Base-by-base conservation (phyloP, 176 grass and related monocot species). In the Sorghum bicolor region DNA sequence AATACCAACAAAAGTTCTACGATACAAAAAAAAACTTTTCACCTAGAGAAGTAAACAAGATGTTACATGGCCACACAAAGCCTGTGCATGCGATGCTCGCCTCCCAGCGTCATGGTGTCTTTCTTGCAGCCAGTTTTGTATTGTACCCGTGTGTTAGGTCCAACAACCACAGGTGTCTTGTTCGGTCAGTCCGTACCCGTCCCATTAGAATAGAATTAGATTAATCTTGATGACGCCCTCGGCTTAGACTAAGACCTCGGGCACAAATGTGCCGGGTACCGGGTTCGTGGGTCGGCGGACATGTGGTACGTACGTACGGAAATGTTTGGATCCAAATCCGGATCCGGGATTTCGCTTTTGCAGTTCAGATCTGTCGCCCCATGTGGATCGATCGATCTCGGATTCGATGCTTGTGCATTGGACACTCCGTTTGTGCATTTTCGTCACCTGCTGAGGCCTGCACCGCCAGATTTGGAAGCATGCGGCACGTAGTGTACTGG, bases 151-250 rank as follows among this genome's bases (percentile, higher is more conserved):
- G 36, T 26, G 57, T 88, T 74, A 77, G 87, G 87, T 85, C 78
- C 72, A 89, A 76, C 83, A 43, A 85, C 76, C 45, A 25, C 64
- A 45, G 13, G 2, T 70, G 70, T 76, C 70, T 37, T 45, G 22
- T 31, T 68, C 47, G 22, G 1, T 17, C 34, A 16, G 68, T 80
- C 75, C 75, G 67, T 16, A 43, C 15, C 33, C 36, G 67, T 15
- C 16, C 5, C 22, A 76, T 80, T 63, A 60, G 16, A 70, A 28
- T 20, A 5, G 3, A 13, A 13, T 15, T 48, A 48, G 60, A 62
- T 76, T 62, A 70, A 52, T 82, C 33, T 25, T 30, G 45, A 82
- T n/a, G 61, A 77, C 6, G 22, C 37, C 28, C 5, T 20, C 75
- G 6, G 31, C 55, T 32, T 74, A 69, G 31, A 73, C 17, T 34